Evolutionary conservation across 768 basidiomycete genomes (phyloP).

Genomic region (Leccinum incarnatum): DNA sequence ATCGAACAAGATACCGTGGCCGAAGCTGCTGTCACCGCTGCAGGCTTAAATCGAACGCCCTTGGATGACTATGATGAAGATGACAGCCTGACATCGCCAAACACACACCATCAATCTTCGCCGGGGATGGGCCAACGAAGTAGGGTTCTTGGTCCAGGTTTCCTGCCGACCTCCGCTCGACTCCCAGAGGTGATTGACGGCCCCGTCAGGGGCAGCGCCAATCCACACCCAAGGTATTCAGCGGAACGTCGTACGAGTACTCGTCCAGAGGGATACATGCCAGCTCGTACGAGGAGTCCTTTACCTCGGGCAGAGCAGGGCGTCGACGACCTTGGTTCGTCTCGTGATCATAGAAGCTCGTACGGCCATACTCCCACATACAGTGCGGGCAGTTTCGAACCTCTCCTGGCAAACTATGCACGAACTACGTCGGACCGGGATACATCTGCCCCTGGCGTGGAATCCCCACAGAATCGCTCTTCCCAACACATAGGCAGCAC

Average conservation of each 20-base stretch:
- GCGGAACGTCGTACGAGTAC: conserved; percentile 11
- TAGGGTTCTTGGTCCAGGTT: conserved; percentile 20
- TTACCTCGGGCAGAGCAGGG: conserved; percentile 33
- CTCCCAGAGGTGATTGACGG: conserved; percentile 32
- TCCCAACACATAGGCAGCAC: conserved; percentile 1
- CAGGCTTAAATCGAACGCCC: conserved; percentile 64
- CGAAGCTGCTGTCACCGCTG: conserved; percentile 70
- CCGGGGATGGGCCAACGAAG: conserved; percentile 42
- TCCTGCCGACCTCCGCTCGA: conserved; percentile 30
- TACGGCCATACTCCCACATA: conserved; percentile 46
- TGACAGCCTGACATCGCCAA: conserved; percentile 19
- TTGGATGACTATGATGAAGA: conserved; percentile 66
- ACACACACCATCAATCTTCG: conserved; percentile 21
- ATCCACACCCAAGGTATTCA: conserved; percentile 53
- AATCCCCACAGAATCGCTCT: conserved; percentile 32
- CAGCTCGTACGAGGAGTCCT: conserved; percentile 47
- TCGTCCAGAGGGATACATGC: conserved; percentile 40
- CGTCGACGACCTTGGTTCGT: conserved; percentile 25
- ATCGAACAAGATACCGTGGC: conserved; percentile 70
- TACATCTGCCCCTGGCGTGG: conserved; percentile 8
- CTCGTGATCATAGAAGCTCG: conserved; percentile 31
- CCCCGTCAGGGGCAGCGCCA: conserved; percentile 31
- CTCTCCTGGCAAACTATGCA: conserved; percentile 49
- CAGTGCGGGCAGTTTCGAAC: conserved; percentile 59
- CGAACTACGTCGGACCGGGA: conserved; percentile 27